Evolutionary conservation across 306 rosid species (phyloP).

Genomic region (Inga leiocalycina): DNA sequence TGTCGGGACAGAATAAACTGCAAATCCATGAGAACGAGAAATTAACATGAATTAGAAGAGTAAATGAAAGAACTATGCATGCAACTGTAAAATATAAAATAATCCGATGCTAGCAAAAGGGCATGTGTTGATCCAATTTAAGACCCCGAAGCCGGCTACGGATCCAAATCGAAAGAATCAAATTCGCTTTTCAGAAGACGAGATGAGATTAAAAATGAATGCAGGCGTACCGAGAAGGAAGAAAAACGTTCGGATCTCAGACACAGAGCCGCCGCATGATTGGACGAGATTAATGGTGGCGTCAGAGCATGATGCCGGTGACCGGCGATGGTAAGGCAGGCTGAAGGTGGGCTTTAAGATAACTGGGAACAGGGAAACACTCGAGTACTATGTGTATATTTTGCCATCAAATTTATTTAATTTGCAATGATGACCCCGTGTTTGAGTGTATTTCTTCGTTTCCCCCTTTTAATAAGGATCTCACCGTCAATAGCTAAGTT

Average conservation of each 20-base stretch:
- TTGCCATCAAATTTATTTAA: not conserved
- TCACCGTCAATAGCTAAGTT: not conserved
- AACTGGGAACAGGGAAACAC: conserved; percentile 27
- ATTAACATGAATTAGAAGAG: not conserved
- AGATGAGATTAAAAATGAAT: conserved; percentile 9
- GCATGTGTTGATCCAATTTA: conserved; percentile 39
- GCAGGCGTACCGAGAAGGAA: conserved; percentile 40
- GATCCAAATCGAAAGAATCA: conserved; percentile 30
- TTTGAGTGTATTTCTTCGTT: conserved; percentile 6
- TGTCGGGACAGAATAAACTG: conserved; percentile 48
- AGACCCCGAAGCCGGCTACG: not conserved
- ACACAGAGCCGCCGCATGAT: conserved; percentile 33
- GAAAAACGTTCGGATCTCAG: conserved; percentile 41
- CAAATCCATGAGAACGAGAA: conserved; percentile 25
- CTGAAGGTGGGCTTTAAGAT: conserved; percentile 10
- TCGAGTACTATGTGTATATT: not conserved
- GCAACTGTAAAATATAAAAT: conserved; percentile 11
- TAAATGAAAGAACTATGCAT: conserved; percentile 10
- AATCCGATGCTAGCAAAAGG: conserved; percentile 14
- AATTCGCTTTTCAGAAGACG: not conserved
- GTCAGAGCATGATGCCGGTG: conserved; percentile 46
- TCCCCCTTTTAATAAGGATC: not conserved
- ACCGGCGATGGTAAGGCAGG: conserved; percentile 39
- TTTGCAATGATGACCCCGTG: conserved; percentile 26
- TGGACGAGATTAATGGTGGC: conserved; percentile 24